A percentile compares a stretch with the other conserved stretches of the same genome.
Conservation (phyloP, 2,329 filamentous ascomycete genomes). For the Beauveria sp. region DNA sequence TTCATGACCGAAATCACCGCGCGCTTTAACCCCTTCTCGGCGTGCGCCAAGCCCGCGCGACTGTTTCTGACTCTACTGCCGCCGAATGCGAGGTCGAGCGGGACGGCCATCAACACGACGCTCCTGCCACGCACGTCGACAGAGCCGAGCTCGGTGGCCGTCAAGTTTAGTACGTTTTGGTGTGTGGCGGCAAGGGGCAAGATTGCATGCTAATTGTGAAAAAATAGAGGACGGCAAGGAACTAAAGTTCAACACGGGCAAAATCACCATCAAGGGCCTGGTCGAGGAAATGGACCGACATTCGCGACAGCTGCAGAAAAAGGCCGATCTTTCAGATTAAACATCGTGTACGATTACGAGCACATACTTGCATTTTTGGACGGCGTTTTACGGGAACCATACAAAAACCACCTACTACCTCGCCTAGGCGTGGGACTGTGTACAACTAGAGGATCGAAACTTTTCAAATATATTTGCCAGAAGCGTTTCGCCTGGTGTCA, state of each 20-base stretch:
- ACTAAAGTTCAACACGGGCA: conserved; percentile 72
- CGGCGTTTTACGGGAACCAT: conserved; percentile 22
- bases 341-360: conserved; percentile 12
- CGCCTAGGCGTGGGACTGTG: not conserved
- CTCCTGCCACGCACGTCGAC: conserved; percentile 64
- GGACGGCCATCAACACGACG: conserved; percentile 71
- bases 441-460: conserved; percentile 4
- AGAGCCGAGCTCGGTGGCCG: conserved; percentile 58
- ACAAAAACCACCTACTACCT: not conserved
- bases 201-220: conserved; percentile 17
- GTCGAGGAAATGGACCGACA: conserved; percentile 86
- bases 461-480: conserved; percentile 9
- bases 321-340: conserved; percentile 52
- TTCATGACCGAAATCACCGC: conserved; percentile 80
- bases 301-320: conserved; percentile 72
- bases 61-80: conserved; percentile 83
- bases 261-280: conserved; percentile 76
- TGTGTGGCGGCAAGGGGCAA: not conserved
- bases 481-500: not conserved
- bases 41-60: conserved; percentile 71
- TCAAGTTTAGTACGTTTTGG: conserved; percentile 76
- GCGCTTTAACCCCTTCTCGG: conserved; percentile 87
- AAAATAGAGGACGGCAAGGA: conserved; percentile 85
- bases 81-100: conserved; percentile 62
- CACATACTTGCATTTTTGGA: conserved; percentile 22